Evolutionary conservation across 345 rosid genomes (phyloP).

Genomic region (Raphanus sativus): DNA sequence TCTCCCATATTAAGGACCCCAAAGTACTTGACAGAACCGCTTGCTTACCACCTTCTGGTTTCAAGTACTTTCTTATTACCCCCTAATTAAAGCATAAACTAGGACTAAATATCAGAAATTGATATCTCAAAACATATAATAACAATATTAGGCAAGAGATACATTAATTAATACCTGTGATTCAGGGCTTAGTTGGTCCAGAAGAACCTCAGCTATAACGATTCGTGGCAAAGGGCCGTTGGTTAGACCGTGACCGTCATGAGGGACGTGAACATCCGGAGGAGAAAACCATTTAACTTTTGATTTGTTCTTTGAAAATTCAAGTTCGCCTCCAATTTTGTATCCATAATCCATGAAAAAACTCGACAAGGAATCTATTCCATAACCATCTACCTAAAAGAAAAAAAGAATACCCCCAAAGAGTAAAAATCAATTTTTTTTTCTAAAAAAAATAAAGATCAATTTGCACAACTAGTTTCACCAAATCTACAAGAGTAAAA

Average conservation of each 20-base stretch:
- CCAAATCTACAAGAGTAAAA: neutral
- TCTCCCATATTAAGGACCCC: conserved; percentile 81
- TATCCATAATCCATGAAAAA: conserved; percentile 80
- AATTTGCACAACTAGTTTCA: neutral
- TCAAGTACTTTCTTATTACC: conserved; percentile 60
- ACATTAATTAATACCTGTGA: conserved; percentile 42
- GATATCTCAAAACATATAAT: neutral
- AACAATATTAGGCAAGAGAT: neutral
- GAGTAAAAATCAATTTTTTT: neutral
- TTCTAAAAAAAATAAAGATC: neutral
- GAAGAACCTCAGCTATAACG: conserved; percentile 80
- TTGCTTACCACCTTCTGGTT: conserved; percentile 53
- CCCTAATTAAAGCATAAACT: conserved; percentile 45
- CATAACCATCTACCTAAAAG: conserved; percentile 69
- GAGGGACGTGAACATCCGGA: conserved; percentile 43
- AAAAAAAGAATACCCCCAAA: neutral
- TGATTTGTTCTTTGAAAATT: conserved; percentile 75
- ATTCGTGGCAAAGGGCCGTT: conserved; percentile 76
- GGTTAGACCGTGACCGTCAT: conserved; percentile 46
- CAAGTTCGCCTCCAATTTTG: conserved; percentile 55
- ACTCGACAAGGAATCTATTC: conserved; percentile 70
- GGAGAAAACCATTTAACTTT: conserved; percentile 79
- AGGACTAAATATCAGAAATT: neutral
- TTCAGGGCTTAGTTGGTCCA: conserved; percentile 62
- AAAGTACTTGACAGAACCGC: conserved; percentile 75